Percentiles rank a stretch among this genome's conserved stretches.
phyloP scores from a whole-genome alignment of 2,329 filamentous ascomycete genomes.

The Scolecobasidium constrictum region DNA sequence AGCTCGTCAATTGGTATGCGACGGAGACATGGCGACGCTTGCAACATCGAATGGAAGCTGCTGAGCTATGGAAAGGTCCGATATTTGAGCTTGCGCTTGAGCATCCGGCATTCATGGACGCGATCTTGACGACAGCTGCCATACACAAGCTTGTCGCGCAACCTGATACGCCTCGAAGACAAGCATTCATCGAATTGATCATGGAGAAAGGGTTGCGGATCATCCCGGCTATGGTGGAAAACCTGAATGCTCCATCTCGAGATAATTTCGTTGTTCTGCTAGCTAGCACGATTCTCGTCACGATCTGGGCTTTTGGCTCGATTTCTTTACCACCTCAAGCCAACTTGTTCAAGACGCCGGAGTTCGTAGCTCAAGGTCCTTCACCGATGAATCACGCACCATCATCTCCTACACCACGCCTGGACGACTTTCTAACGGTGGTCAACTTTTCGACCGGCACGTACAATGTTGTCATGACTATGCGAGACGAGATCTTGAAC shows the following conservation, averaged over 20 bases:
- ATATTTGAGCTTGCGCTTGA: not conserved
- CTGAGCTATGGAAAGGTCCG: not conserved
- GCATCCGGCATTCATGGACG: not conserved
- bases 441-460: not conserved
- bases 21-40: not conserved
- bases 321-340: not conserved
- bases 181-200: not conserved
- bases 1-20: not conserved
- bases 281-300: not conserved
- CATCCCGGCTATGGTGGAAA: not conserved
- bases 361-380: too few species aligned
- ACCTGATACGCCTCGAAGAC: not conserved
- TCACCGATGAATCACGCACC: not conserved
- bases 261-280: not conserved
- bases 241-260: not conserved
- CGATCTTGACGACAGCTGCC: not conserved
- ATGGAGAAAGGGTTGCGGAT: not conserved
- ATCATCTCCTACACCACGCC: not conserved
- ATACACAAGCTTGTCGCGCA: not conserved
- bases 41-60: not conserved
- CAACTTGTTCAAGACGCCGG: not conserved
- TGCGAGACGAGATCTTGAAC: not conserved
- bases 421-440: not conserved
- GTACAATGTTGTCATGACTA: not conserved
- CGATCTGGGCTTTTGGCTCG: not conserved